Conservation (phyloP, 306 rosid species). For the Quercus wislizeni region DNA sequence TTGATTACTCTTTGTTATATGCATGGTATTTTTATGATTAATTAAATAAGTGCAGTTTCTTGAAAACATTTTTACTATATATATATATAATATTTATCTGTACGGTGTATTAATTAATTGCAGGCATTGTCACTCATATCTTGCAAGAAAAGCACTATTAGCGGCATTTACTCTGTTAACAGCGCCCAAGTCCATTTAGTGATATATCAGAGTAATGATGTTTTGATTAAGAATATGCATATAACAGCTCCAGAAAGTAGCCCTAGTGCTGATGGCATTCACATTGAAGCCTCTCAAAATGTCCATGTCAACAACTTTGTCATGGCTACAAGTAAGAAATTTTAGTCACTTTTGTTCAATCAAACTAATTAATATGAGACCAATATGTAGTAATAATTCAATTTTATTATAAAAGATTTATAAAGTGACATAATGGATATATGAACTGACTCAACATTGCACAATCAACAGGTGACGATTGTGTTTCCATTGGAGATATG, state of each 20-base stretch:
- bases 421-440: too few relatives aligned
- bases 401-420: too few relatives aligned
- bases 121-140: slow-evolving; percentile 36
- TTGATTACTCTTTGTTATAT: too few relatives aligned
- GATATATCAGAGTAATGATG: slow-evolving; percentile 11
- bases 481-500: slow-evolving; percentile 32
- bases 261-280: slow-evolving; percentile 40
- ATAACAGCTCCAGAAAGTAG: slow-evolving; percentile 35
- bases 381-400: too few relatives aligned
- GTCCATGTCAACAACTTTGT: slow-evolving; percentile 7
- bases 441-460: too few relatives aligned
- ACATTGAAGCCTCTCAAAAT: slow-evolving; percentile 26
- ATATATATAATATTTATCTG: too few relatives aligned
- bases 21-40: too few relatives aligned
- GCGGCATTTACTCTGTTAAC: slow-evolving; percentile 20
- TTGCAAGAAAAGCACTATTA: slow-evolving; percentile 19
- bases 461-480: slow-evolving; percentile 30
- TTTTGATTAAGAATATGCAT: slow-evolving; percentile 9
- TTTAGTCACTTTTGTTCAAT: not conserved
- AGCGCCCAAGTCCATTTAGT: slow-evolving; percentile 26
- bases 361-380: too few relatives aligned
- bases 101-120: not conserved
- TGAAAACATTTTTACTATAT: too few relatives aligned
- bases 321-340: slow-evolving; percentile 23
- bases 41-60: too few relatives aligned